Evolutionary conservation across 371 early-diverging fungal genomes (phyloP), one percentile per base, ranked within the genome.

Genomic region (Dichotomocladium elegans): DNA sequence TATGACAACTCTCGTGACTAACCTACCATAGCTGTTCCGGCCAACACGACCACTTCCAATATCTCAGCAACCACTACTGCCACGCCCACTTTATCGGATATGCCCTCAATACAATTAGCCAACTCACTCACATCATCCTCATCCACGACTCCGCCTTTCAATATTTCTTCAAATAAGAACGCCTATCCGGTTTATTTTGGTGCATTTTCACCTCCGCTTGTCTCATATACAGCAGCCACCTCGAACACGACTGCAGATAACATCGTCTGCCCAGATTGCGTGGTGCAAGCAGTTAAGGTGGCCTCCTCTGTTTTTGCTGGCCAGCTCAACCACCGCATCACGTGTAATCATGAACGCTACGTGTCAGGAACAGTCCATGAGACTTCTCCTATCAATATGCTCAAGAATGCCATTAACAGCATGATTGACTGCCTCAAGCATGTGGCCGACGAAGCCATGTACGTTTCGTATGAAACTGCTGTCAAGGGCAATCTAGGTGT

Each of bases 391-490:
- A 68, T 57, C 62, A 64, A 57, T 28, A 46, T 60, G 15, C 70
- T 86, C n/a, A 86, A 86, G 60, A 73, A 76, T 49, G 85, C 85
- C 0, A 68, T 79, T 37, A 74, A 74, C 42, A 65, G 72, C 17
- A 78, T 74, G 76, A 67, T 72, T 14, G 61, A 63, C 34, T 55
- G 45, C 70, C 61, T 64, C 50, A 74, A 49, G 46, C 74, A 67
- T 1, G 80, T 83, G 58, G 82, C 82, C 4, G 64, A 67, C 0
- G 87, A 88, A 55, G 82, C 88, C 7, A 78, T 68, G 15, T 59
- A 78, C 2, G 74, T 82, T 2, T 58, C 73, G 8, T 48, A 54
- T 29, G 68, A 74, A 54, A 71, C 74, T 35, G 68, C 70, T 21
- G 44, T 66, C n/a, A 74, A 78, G 35, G 81, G 81, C n/a, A 63